Evolutionary conservation across 192 early-diverging fungal genomes (phyloP).

Genomic region (Pilaira anomala): DNA sequence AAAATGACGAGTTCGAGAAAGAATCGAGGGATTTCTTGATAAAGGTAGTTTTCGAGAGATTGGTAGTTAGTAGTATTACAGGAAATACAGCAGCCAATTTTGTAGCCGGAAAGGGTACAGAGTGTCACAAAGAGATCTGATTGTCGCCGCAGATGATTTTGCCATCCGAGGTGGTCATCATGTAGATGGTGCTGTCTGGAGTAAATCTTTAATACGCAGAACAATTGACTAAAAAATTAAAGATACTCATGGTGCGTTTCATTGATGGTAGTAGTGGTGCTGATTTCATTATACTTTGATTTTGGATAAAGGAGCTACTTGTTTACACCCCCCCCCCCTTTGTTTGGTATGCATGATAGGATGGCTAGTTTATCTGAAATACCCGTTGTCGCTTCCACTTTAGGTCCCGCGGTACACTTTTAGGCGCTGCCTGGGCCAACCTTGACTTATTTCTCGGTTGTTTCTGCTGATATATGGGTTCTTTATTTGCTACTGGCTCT

Average conservation of each 20-base stretch:
- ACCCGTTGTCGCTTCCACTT: conserved; percentile 30
- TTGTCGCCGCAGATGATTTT: conserved; percentile 39
- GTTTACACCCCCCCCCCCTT: conserved; percentile 32
- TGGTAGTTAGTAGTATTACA: conserved; percentile 18
- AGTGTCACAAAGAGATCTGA: conserved; percentile 20
- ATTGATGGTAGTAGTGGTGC: conserved; percentile 40
- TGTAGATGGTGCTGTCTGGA: conserved; percentile 38
- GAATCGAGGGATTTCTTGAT: conserved; percentile 33
- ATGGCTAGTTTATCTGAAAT: conserved; percentile 35
- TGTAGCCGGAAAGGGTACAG: conserved; percentile 26
- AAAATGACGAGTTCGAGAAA: conserved; percentile 33
- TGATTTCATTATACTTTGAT: conserved; percentile 29
- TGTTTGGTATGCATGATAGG: conserved; percentile 37
- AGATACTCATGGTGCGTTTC: conserved; percentile 34
- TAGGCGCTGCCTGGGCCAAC: conserved; percentile 38
- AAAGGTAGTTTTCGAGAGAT: conserved; percentile 28
- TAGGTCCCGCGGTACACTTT: conserved; percentile 38
- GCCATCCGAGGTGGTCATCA: conserved; percentile 39
- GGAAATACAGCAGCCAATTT: conserved; percentile 31
- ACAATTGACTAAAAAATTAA: conserved; percentile 27
- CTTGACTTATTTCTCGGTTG: conserved; percentile 36
- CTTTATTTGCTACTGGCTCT: conserved; percentile 33
- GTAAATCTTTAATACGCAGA: conserved; percentile 38
- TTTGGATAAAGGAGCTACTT: conserved; percentile 24
- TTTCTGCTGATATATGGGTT: conserved; percentile 28